These are phyloP conservation scores for Mucor circinelloides DNA, from an alignment of 371 early-diverging fungal species.

Conservation along the genomic window DNA sequence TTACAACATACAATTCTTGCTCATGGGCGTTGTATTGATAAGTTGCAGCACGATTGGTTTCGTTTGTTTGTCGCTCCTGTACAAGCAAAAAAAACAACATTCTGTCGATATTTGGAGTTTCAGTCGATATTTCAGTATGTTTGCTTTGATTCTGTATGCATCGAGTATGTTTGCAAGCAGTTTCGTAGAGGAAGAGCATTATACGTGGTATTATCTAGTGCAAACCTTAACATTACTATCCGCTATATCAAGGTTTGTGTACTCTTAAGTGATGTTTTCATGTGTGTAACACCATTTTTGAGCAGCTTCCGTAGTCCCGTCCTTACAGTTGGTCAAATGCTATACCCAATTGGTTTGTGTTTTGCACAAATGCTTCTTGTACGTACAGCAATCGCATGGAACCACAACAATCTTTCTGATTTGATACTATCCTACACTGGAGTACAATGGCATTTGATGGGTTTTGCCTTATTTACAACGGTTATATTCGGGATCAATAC, in stretches of 20 bases:
- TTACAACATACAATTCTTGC: conserved; percentile 57
- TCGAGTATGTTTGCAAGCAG: conserved; percentile 71
- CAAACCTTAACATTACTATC: conserved; percentile 59
- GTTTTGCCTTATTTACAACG: conserved; percentile 10
- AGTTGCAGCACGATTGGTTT: conserved; percentile 10
- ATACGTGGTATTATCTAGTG: conserved; percentile 73
- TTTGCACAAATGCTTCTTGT: conserved; percentile 9
- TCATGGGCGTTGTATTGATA: conserved; percentile 38
- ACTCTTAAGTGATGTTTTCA: background rate
- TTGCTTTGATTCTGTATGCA: conserved; percentile 48
- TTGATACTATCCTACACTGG: conserved; percentile 7
- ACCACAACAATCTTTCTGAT: background rate
- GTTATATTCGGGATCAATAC: background rate
- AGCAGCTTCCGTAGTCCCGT: conserved; percentile 10
- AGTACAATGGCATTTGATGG: conserved; percentile 22
- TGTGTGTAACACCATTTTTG: background rate
- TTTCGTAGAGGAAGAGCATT: conserved; percentile 80
- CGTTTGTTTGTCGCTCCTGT: background rate
- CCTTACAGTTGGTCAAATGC: background rate
- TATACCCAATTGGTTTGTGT: background rate
- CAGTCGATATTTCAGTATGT: conserved; percentile 26
- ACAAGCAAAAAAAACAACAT: background rate
- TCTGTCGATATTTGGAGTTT: conserved; percentile 4
- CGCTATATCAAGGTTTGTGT: conserved; percentile 46
- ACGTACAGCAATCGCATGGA: conserved; percentile 18